These are phyloP conservation scores for Cytospora schulzeri DNA, from an alignment of 2,329 filamentous ascomycete genomes.

Conservation along the genomic window DNA sequence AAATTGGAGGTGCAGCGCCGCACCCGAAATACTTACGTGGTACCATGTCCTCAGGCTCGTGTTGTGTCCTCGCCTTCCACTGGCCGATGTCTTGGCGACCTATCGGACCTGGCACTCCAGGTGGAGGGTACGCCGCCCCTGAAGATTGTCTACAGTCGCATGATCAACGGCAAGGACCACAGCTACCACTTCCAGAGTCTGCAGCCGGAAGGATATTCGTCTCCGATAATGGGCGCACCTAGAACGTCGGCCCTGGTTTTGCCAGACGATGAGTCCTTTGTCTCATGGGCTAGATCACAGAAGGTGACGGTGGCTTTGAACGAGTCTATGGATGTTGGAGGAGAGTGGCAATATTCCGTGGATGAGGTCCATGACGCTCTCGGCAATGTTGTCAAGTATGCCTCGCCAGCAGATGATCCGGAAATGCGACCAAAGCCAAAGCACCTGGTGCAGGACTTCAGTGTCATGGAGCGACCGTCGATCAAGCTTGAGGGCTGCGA, in stretches of 20 bases:
- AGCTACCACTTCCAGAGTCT: constrained; percentile 92
- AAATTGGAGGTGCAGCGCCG: constrained; percentile 87
- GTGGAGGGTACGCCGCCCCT: constrained; percentile 88
- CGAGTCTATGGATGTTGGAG: constrained; percentile 79
- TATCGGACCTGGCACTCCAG: constrained; percentile 82
- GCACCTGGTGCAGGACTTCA: constrained; percentile 74
- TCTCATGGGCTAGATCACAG: constrained; percentile 78
- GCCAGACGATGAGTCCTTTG: constrained; percentile 60
- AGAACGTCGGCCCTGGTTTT: constrained; percentile 59
- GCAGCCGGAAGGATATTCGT: constrained; percentile 83
- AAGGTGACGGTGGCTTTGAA: constrained; percentile 81
- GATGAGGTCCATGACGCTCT: constrained; percentile 91
- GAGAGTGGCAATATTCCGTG: constrained; percentile 86
- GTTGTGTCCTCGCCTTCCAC: constrained; percentile 65
- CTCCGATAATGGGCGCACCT: constrained; percentile 69
- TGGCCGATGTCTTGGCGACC: constrained; percentile 80
- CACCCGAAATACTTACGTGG: constrained; percentile 78
- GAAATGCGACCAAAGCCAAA: constrained; percentile 62
- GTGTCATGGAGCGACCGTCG: constrained; percentile 83
- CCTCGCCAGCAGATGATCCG: constrained; percentile 65
- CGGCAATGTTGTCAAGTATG: constrained; percentile 82
- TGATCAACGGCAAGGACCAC: constrained; percentile 79
- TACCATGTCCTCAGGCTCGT: constrained; percentile 78
- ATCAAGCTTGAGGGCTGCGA: constrained; percentile 75
- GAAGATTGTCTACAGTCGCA: constrained; percentile 88